Percentiles rank a stretch among this genome's conserved stretches.
Conservation (phyloP, 2,329 filamentous ascomycete genomes). For the Aschersonia sp. region DNA sequence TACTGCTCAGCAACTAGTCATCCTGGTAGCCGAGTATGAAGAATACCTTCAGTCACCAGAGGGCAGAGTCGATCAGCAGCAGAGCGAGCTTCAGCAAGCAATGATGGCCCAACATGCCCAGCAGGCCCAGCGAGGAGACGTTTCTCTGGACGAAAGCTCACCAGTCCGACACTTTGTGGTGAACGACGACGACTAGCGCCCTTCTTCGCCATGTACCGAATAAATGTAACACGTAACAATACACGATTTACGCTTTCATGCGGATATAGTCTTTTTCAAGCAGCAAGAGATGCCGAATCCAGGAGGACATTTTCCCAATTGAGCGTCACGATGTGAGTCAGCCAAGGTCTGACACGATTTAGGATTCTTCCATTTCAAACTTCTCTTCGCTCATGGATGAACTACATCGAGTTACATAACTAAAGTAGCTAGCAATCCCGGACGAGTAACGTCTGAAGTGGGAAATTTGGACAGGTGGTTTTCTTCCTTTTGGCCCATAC, state of each 20-base stretch:
- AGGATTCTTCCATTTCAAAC: no score
- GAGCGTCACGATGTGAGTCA: no score
- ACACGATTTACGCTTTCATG: background rate
- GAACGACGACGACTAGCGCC: background rate
- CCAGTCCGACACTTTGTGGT: background rate
- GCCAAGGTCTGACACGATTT: no score
- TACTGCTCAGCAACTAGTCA: conserved; percentile 37
- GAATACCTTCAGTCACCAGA: conserved; percentile 20
- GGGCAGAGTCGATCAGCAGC: conserved; percentile 11
- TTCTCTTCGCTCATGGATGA: no score
- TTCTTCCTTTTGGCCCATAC: background rate
- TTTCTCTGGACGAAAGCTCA: conserved; percentile 5
- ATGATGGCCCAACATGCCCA: conserved; percentile 9
- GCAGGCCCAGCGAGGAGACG: conserved; percentile 9
- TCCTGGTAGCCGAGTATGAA: conserved; percentile 36
- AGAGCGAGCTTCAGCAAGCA: conserved; percentile 6
- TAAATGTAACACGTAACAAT: background rate
- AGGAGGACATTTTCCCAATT: no score
- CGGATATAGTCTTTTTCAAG: background rate
- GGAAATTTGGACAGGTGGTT: background rate
- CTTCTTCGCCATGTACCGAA: background rate
- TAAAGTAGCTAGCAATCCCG: no score
- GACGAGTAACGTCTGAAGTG: no score
- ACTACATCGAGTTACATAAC: no score
- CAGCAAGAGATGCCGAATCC: no score